Conservation (phyloP, 371 early-diverging fungal genomes). For the Mucor mucedo region DNA sequence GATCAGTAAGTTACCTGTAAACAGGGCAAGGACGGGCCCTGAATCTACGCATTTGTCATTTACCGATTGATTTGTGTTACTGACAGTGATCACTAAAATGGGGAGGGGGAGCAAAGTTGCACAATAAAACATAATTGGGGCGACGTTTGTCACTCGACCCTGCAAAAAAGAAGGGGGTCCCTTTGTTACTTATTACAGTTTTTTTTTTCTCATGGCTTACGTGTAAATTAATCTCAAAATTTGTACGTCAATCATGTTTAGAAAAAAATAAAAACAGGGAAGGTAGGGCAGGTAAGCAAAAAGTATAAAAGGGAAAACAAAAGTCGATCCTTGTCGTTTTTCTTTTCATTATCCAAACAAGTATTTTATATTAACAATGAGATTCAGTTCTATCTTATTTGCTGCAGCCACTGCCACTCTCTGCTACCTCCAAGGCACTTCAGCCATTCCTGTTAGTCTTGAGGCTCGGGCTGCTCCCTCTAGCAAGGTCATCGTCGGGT, state of each 20-base stretch:
- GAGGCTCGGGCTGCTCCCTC: slow-evolving; percentile 16
- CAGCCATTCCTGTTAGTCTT: slow-evolving; percentile 22
- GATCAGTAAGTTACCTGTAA: not conserved
- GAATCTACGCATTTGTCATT: slow-evolving; percentile 1
- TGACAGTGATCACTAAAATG: not conserved
- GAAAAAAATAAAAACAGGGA: not conserved
- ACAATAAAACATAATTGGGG: not conserved
- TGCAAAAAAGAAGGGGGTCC: not conserved
- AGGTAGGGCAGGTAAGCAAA: not conserved
- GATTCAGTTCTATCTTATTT: slow-evolving; percentile 17
- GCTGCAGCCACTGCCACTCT: slow-evolving; percentile 14
- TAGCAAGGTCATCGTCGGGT: slow-evolving; percentile 32
- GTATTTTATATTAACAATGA: slow-evolving; percentile 12
- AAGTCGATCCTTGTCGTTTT: not conserved
- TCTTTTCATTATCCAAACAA: not conserved
- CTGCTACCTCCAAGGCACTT: slow-evolving; percentile 11
- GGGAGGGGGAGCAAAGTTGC: not conserved
- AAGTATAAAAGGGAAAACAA: not conserved
- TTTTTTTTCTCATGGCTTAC: not conserved
- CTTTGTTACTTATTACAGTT: not conserved
- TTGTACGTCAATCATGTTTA: not conserved
- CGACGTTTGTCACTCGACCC: not conserved
- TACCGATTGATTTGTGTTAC: slow-evolving; percentile 4
- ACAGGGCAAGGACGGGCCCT: not conserved
- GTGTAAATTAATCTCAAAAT: not conserved